These are phyloP conservation scores for Fraxinus xanthoxyloides DNA, from an alignment of 305 asterid genomes.

Conservation along the genomic window DNA sequence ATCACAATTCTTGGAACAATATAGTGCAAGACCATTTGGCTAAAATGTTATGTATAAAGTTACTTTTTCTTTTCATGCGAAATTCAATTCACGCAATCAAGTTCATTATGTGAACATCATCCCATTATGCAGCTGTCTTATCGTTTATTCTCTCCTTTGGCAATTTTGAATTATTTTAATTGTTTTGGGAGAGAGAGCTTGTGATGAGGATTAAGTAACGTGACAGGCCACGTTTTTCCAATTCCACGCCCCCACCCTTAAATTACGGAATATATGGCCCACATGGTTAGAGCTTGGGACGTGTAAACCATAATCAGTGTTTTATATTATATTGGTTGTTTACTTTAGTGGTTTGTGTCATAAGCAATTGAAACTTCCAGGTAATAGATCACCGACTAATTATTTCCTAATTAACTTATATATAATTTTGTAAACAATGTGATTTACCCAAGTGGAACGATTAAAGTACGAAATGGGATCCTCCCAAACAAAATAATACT, in stretches of 20 bases:
- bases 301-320: neutral
- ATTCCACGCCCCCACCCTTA: neutral
- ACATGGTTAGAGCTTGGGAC: neutral
- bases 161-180: neutral
- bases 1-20: neutral
- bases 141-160: neutral
- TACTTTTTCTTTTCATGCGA: constrained; percentile 18
- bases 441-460: neutral
- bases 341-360: neutral
- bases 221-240: neutral
- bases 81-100: neutral
- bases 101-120: neutral
- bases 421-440: neutral
- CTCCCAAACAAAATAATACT: neutral
- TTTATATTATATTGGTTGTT: neutral
- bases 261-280: neutral
- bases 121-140: neutral
- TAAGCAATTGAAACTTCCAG: neutral
- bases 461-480: neutral
- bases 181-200: neutral
- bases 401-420: neutral
- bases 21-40: neutral
- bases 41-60: constrained; percentile 1
- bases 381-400: neutral
- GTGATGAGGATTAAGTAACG: neutral